A percentile compares a stretch with the other conserved stretches of the same genome.
phyloP scores from a whole-genome alignment of 306 rosid genomes.

The Corylus americana region DNA sequence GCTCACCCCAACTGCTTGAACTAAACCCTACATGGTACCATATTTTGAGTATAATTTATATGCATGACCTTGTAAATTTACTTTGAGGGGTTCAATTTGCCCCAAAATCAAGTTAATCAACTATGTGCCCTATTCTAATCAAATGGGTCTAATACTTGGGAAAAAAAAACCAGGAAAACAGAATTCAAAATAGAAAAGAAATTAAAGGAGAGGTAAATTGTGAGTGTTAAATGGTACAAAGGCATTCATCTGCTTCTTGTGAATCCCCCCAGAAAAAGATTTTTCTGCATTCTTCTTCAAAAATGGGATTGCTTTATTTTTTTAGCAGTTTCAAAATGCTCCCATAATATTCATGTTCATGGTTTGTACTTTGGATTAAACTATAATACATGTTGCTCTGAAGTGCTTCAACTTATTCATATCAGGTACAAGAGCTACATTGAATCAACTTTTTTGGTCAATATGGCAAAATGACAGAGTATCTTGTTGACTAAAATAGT shows the following conservation, averaged over 20 bases:
- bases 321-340: not conserved
- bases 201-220: not conserved
- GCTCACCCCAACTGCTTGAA: constrained; percentile 94
- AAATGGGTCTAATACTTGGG: not conserved
- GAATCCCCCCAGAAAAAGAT: not conserved
- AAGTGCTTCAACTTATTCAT: not conserved
- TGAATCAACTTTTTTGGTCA: constrained; percentile 3
- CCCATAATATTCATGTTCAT: not conserved
- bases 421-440: not conserved
- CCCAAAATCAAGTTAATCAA: not conserved
- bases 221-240: not conserved
- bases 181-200: not conserved
- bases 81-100: not conserved
- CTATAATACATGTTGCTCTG: not conserved
- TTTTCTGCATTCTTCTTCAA: not conserved
- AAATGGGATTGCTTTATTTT: not conserved
- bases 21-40: constrained; percentile 61
- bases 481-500: constrained; percentile 3
- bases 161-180: not conserved
- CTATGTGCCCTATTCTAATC: not conserved
- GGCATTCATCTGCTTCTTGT: not conserved
- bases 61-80: not conserved
- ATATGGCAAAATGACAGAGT: constrained; percentile 6
- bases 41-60: constrained; percentile 18
- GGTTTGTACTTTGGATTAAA: not conserved